These are phyloP conservation scores for Vaccinium darrowii DNA, from an alignment of 148 eudicot species.

Conservation along the genomic window DNA sequence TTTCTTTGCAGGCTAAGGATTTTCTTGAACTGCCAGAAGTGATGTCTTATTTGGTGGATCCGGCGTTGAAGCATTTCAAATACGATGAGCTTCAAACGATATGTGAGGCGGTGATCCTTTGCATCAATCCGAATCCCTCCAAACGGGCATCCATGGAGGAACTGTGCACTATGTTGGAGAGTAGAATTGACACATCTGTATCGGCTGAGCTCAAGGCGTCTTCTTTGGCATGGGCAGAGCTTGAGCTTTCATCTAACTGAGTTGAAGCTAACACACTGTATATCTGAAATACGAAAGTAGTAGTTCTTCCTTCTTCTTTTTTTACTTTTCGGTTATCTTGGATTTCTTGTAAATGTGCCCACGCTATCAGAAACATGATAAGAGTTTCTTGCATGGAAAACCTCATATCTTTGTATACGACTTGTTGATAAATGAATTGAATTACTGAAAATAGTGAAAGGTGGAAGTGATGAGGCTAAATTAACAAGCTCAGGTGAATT, in stretches of 20 bases:
- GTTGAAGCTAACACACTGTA: slow-evolving; percentile 40
- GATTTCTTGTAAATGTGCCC: slow-evolving; percentile 32
- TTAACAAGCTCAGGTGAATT: no score
- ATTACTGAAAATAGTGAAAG: neutral
- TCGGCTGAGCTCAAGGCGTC: slow-evolving; percentile 78
- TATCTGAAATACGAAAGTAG: slow-evolving; percentile 17
- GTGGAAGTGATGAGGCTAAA: neutral
- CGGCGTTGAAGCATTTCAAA: slow-evolving; percentile 73
- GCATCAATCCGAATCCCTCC: slow-evolving; percentile 46
- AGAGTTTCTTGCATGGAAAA: slow-evolving; percentile 13
- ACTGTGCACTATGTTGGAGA: slow-evolving; percentile 55
- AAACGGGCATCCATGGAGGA: slow-evolving; percentile 56
- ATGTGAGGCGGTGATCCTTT: slow-evolving; percentile 60
- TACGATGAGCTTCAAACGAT: slow-evolving; percentile 63
- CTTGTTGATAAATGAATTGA: neutral
- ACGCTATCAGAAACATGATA: neutral
- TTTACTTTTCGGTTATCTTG: neutral
- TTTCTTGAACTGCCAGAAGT: slow-evolving; percentile 63
- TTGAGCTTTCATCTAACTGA: slow-evolving; percentile 62
- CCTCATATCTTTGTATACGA: slow-evolving; percentile 10
- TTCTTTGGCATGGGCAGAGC: slow-evolving; percentile 94
- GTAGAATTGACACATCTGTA: slow-evolving; percentile 61
- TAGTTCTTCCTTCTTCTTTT: neutral
- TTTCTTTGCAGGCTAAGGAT: slow-evolving; percentile 65
- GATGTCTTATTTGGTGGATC: slow-evolving; percentile 70